Percentiles rank a stretch among this genome's conserved stretches.
These are phyloP conservation scores for Verbascum thapsus DNA, from an alignment of 257 asterid genomes.

Conservation along the genomic window DNA sequence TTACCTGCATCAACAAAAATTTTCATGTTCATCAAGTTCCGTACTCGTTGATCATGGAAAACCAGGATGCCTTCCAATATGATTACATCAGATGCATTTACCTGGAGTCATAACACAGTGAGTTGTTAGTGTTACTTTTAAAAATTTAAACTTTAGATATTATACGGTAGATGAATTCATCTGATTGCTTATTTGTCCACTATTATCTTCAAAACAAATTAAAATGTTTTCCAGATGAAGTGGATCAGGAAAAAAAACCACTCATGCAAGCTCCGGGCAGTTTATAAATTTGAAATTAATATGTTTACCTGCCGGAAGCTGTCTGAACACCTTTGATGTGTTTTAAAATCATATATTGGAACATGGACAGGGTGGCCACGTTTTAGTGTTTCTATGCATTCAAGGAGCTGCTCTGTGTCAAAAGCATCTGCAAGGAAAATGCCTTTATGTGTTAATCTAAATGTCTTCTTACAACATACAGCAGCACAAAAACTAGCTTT, in stretches of 20 bases:
- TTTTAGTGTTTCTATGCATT: slow-evolving; percentile 56
- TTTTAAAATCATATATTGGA: slow-evolving; percentile 67
- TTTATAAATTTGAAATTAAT: neutral
- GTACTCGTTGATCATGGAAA: slow-evolving; percentile 66
- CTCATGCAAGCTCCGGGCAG: neutral
- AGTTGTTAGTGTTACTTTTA: no score
- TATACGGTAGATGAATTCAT: no score
- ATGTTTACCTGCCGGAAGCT: slow-evolving; percentile 60
- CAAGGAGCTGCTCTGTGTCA: slow-evolving; percentile 73
- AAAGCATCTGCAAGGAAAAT: slow-evolving; percentile 55
- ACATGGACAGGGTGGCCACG: slow-evolving; percentile 57
- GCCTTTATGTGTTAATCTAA: neutral
- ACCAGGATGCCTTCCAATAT: slow-evolving; percentile 72
- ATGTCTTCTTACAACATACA: neutral
- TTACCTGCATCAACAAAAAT: slow-evolving; percentile 72
- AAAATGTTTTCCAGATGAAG: neutral
- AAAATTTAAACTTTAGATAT: no score
- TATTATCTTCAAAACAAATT: no score
- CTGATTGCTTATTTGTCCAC: no score
- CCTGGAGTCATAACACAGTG: no score
- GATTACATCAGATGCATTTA: slow-evolving; percentile 72
- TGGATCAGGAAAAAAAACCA: neutral
- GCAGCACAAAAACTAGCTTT: slow-evolving; percentile 10
- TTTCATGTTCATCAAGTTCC: slow-evolving; percentile 70
- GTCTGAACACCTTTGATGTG: slow-evolving; percentile 59